phyloP scores from a whole-genome alignment of 1,139 yeast species.

The Taphrina confusa region DNA sequence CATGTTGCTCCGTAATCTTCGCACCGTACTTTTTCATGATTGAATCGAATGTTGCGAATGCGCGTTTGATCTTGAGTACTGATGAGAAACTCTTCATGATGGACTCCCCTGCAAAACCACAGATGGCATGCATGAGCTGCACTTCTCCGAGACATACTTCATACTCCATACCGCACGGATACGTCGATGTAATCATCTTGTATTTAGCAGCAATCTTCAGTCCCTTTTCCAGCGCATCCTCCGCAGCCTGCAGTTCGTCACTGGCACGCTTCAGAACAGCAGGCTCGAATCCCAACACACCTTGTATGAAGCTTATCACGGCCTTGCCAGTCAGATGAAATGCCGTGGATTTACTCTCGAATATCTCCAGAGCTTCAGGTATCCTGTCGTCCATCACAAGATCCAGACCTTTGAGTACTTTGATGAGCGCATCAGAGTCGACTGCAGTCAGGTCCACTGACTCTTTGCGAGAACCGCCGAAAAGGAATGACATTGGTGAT shows the following conservation, averaged over 20 bases:
- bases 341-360: slow-evolving; percentile 13
- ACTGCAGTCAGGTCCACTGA: slow-evolving; percentile 26
- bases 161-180: slow-evolving; percentile 31
- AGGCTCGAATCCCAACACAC: slow-evolving; percentile 31
- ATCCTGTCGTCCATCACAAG: slow-evolving; percentile 33
- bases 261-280: slow-evolving; percentile 61
- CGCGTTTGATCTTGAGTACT: slow-evolving; percentile 29
- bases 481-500: slow-evolving; percentile 30
- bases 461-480: slow-evolving; percentile 22
- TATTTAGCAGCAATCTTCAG: slow-evolving; percentile 48
- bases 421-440: slow-evolving; percentile 31
- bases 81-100: slow-evolving; percentile 34
- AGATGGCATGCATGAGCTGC: slow-evolving; percentile 29
- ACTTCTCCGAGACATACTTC: slow-evolving; percentile 28
- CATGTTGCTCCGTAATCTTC: slow-evolving; percentile 9
- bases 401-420: slow-evolving; percentile 31
- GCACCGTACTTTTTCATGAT: slow-evolving; percentile 34
- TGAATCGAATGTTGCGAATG: slow-evolving; percentile 21
- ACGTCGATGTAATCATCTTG: slow-evolving; percentile 26
- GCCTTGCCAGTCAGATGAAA: slow-evolving; percentile 33
- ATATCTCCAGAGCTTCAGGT: slow-evolving; percentile 26
- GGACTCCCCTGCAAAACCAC: slow-evolving; percentile 32
- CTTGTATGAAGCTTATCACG: slow-evolving; percentile 31
- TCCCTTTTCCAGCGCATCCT: slow-evolving; percentile 64
- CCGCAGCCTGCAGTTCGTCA: slow-evolving; percentile 71